phyloP scores from a whole-genome alignment of 345 rosid species.

The Barbarea vulgaris region DNA sequence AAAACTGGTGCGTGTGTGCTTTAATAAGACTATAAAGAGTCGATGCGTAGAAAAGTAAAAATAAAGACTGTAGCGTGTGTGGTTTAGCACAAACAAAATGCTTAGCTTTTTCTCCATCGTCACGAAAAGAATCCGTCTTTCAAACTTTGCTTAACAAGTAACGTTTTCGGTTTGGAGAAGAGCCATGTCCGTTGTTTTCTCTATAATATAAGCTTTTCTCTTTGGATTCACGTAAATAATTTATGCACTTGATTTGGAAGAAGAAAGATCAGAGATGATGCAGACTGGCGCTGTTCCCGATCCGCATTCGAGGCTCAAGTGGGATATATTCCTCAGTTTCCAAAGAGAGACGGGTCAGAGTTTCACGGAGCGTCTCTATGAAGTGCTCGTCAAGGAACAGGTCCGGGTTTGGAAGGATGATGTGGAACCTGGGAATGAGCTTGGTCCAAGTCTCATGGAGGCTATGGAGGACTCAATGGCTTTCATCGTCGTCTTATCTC shows the following conservation, averaged over 20 bases:
- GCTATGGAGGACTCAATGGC: conserved; percentile 59
- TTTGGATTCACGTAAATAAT: not conserved
- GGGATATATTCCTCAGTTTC: conserved; percentile 64
- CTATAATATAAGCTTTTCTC: not conserved
- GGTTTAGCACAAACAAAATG: not conserved
- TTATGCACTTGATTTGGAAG: conserved; percentile 20
- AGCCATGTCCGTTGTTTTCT: not conserved
- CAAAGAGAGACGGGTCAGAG: conserved; percentile 47
- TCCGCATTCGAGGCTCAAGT: conserved; percentile 42
- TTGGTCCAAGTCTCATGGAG: conserved; percentile 36
- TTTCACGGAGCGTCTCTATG: conserved; percentile 40
- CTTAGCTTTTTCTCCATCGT: not conserved
- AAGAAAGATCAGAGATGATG: conserved; percentile 25
- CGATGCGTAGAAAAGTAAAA: not conserved
- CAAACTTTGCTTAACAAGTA: not conserved
- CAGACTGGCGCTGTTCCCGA: conserved; percentile 3
- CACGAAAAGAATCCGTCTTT: not conserved
- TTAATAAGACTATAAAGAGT: no score
- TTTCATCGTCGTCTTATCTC: conserved; percentile 46
- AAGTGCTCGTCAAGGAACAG: conserved; percentile 22
- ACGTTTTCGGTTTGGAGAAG: not conserved
- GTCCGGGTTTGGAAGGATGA: conserved; percentile 46
- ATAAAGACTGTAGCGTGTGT: not conserved
- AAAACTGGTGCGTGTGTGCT: no score
- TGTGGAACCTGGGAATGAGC: conserved; percentile 39